phyloP scores from a whole-genome alignment of 495 filamentous ascomycete genomes.

The Lasiosphaeris hirsuta region DNA sequence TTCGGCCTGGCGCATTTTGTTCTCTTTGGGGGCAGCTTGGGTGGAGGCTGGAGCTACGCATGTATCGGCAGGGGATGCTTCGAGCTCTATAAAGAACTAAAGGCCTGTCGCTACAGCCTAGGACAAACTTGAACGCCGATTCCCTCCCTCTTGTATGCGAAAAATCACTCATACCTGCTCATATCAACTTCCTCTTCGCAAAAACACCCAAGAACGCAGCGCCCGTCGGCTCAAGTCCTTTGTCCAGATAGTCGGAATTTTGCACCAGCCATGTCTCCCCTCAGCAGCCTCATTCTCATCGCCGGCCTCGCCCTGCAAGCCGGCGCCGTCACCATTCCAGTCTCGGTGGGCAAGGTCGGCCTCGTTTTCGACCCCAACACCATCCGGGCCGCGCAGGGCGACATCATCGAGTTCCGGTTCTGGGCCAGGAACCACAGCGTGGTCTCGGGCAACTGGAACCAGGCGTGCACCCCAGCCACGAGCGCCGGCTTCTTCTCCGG shows the following conservation, averaged over 20 bases:
- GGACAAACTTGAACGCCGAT: no score
- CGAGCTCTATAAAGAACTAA: no score
- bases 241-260: not conserved
- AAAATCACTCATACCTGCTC: slow-evolving; percentile 1
- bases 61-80: no score
- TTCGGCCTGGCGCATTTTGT: no score
- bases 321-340: slow-evolving; percentile 19
- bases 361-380: slow-evolving; percentile 31
- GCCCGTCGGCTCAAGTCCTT: not conserved
- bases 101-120: no score
- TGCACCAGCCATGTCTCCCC: slow-evolving; percentile 3
- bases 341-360: slow-evolving; percentile 26
- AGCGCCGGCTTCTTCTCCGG: slow-evolving; percentile 45
- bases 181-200: not conserved
- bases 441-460: slow-evolving; percentile 40
- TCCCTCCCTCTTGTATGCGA: not conserved
- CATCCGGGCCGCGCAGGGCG: slow-evolving; percentile 42
- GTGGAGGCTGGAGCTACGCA: no score
- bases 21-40: no score
- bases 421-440: slow-evolving; percentile 51
- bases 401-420: slow-evolving; percentile 54
- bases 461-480: slow-evolving; percentile 44
- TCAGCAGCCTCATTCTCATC: slow-evolving; percentile 16
- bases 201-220: not conserved
- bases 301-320: slow-evolving; percentile 20